A percentile compares a stretch with the other conserved stretches of the same genome.
These are phyloP conservation scores for Paramecium octaurelia DNA, from an alignment of 73 alveolate species.

Conservation along the genomic window DNA sequence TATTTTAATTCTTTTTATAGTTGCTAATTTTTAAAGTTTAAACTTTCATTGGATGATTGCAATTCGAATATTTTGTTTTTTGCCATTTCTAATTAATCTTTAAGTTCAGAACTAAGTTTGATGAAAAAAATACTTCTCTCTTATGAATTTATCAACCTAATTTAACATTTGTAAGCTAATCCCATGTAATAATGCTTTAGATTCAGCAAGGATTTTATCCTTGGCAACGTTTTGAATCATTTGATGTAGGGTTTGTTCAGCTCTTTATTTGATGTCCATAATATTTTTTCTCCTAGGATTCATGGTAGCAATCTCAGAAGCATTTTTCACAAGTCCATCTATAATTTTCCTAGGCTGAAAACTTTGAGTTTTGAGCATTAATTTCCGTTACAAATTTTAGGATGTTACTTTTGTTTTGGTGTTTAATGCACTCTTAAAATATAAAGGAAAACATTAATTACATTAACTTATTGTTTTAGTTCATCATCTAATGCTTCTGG, in stretches of 20 bases:
- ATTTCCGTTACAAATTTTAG: background rate
- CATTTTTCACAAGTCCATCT: slow-evolving; percentile 4
- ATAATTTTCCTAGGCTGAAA: background rate
- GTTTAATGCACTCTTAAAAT: slow-evolving; percentile 30
- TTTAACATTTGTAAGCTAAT: background rate
- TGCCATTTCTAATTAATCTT: slow-evolving; percentile 36
- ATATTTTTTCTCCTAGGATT: slow-evolving; percentile 22
- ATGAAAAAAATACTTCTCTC: background rate
- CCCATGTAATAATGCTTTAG: background rate
- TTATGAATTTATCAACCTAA: slow-evolving; percentile 5
- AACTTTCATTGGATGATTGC: slow-evolving; percentile 30
- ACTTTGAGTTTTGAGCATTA: background rate
- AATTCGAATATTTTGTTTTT: slow-evolving; percentile 12
- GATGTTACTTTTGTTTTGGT: background rate
- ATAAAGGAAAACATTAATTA: background rate
- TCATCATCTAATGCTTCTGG: background rate
- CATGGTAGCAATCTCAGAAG: slow-evolving; percentile 26
- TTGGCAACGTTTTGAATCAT: slow-evolving; percentile 31
- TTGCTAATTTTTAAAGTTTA: background rate
- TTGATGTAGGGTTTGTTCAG: background rate
- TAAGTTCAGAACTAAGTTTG: background rate
- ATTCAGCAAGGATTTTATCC: background rate
- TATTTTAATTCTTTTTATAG: background rate
- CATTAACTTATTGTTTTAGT: background rate
- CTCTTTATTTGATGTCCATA: slow-evolving; percentile 25